Evolutionary conservation across 441 rosid species (phyloP).

Genomic region (Erodium trifolium): DNA sequence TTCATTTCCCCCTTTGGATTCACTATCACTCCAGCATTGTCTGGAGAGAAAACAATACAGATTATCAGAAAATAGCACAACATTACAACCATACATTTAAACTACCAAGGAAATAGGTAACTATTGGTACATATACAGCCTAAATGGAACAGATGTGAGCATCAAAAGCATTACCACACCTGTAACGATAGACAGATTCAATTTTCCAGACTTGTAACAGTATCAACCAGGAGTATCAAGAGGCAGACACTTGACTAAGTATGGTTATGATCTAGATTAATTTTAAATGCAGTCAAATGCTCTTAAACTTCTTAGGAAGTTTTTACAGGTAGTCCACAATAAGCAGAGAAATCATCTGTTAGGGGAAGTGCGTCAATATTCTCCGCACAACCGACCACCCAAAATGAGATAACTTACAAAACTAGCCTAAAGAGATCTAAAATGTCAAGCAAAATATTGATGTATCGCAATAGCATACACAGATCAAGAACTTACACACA

Average conservation of each 20-base stretch:
- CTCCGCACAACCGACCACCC: no score
- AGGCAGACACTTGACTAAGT: conserved; percentile 61
- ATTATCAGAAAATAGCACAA: not conserved
- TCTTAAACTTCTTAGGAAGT: no score
- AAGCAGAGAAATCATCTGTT: no score
- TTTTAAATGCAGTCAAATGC: no score
- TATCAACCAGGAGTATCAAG: conserved; percentile 35
- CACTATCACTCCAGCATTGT: not conserved
- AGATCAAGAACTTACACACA: not conserved
- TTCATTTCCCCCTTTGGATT: not conserved
- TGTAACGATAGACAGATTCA: conserved; percentile 57
- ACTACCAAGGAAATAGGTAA: no score
- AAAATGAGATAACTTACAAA: no score
- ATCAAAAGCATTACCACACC: conserved; percentile 29
- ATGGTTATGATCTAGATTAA: conserved; percentile 27
- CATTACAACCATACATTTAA: not conserved
- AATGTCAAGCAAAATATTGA: no score
- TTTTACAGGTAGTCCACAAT: no score
- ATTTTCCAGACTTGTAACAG: conserved; percentile 75
- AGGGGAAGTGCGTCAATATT: no score
- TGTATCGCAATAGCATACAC: no score
- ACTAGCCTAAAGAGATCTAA: no score
- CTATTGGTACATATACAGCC: conserved; percentile 28
- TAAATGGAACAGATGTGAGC: conserved; percentile 77
- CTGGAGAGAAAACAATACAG: not conserved